Conservation (phyloP, 805 yeast species). For the Babjeviella inositovora region DNA sequence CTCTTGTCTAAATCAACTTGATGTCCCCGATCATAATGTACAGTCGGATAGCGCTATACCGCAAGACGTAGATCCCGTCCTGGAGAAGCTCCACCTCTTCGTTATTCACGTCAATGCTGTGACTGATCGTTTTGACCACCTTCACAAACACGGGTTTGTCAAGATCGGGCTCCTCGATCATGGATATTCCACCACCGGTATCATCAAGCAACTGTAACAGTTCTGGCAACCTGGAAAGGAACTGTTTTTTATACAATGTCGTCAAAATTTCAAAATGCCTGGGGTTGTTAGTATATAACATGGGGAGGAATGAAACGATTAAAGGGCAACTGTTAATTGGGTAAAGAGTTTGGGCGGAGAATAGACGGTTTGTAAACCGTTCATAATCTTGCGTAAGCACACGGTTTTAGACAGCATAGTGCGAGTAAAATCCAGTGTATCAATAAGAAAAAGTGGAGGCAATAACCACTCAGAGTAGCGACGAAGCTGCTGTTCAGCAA, state of each 20-base stretch:
- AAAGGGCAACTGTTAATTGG: slow-evolving; percentile 1
- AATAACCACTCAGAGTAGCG: too few species aligned
- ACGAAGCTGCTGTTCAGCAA: too few species aligned
- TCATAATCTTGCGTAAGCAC: too few species aligned
- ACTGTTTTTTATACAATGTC: slow-evolving; percentile 50
- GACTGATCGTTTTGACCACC: slow-evolving; percentile 20
- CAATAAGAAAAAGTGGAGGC: too few species aligned
- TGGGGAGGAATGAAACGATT: slow-evolving; percentile 1
- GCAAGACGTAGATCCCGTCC: slow-evolving; percentile 63
- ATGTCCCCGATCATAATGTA: slow-evolving; percentile 22
- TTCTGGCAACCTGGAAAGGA: slow-evolving; percentile 52
- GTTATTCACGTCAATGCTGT: slow-evolving; percentile 25
- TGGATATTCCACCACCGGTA: slow-evolving; percentile 43
- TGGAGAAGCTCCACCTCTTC: slow-evolving; percentile 39
- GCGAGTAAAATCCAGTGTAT: too few species aligned
- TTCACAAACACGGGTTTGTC: slow-evolving; percentile 65
- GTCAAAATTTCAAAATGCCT: slow-evolving; percentile 48
- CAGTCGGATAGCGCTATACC: slow-evolving; percentile 39
- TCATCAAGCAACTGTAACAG: slow-evolving; percentile 65
- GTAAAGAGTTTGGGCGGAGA: too few species aligned
- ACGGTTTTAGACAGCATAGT: too few species aligned
- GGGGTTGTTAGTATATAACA: slow-evolving; percentile 3
- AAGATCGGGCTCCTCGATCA: slow-evolving; percentile 71
- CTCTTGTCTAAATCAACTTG: slow-evolving; percentile 15
- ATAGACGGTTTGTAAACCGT: too few species aligned